Evolutionary conservation across 129 eudicot species (phyloP).

Genomic region (Heracleum sosnowskyi): DNA sequence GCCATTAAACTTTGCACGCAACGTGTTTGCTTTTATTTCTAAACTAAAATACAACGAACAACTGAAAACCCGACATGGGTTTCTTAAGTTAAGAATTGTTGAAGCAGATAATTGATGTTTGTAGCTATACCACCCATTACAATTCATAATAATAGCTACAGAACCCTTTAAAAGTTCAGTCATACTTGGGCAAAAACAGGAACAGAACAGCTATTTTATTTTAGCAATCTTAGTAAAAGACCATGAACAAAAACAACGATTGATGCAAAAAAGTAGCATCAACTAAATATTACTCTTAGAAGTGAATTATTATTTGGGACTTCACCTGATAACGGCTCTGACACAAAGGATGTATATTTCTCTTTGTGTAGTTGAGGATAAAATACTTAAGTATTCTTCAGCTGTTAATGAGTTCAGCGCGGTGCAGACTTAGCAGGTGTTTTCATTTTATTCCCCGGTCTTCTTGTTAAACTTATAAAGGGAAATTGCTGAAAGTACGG

Average conservation of each 20-base stretch:
- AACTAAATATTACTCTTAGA: no score
- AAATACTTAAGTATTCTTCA: no score
- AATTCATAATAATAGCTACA: constrained; percentile 11
- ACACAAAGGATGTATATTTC: no score
- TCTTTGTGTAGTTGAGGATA: no score
- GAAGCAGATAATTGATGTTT: constrained; percentile 15
- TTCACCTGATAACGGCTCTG: no score
- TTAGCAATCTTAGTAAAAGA: neutral
- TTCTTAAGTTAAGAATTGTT: constrained; percentile 15
- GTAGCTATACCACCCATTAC: constrained; percentile 15
- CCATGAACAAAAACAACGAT: neutral
- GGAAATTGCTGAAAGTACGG: no score
- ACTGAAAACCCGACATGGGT: constrained; percentile 8
- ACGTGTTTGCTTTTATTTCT: constrained; percentile 30
- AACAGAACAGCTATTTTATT: neutral
- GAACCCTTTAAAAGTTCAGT: constrained; percentile 23
- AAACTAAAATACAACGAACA: constrained; percentile 14
- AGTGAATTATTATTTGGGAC: no score
- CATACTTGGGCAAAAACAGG: constrained; percentile 16
- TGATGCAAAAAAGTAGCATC: no score
- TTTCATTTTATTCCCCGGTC: no score
- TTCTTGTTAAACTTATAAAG: no score
- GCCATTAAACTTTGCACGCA: constrained; percentile 16
- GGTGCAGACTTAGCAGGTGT: no score
- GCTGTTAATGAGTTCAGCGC: no score